phyloP scores from a whole-genome alignment of 78 protist species.

The Dictyostelium intermedium region DNA sequence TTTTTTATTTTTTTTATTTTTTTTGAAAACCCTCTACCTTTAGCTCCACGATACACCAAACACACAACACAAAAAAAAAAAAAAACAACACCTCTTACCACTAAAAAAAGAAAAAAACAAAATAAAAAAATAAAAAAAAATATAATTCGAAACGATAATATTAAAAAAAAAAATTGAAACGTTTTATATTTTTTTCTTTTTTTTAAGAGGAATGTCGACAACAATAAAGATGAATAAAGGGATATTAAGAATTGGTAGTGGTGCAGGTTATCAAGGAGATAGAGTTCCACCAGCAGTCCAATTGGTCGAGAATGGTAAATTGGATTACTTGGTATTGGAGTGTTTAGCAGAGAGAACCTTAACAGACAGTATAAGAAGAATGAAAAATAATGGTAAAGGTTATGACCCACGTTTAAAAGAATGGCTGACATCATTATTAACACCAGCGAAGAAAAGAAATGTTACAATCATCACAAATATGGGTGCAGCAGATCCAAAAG shows the following conservation, averaged over 20 bases:
- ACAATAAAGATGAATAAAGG: not conserved
- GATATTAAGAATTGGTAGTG: conserved; percentile 56
- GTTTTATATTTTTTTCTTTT: not conserved
- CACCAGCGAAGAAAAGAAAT: conserved; percentile 5
- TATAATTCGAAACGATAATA: not conserved
- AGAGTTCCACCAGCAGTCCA: conserved; percentile 68
- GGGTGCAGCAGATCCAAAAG: conserved; percentile 80
- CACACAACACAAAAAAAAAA: not conserved
- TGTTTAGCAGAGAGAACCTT: conserved; percentile 76
- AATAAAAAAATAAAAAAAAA: not conserved
- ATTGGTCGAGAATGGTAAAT: conserved; percentile 46
- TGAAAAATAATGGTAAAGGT: conserved; percentile 65
- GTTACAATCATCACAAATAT: conserved; percentile 64
- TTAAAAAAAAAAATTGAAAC: not conserved
- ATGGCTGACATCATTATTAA: conserved; percentile 38
- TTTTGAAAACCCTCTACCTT: not conserved
- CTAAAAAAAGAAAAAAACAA: not conserved
- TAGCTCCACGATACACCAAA: not conserved
- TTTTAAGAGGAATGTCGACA: not conserved
- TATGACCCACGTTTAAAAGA: conserved; percentile 60
- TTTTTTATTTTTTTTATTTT: not conserved
- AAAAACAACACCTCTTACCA: not conserved
- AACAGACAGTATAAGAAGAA: conserved; percentile 58
- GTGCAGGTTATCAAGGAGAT: conserved; percentile 79
- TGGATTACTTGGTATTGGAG: conserved; percentile 57